Conservation (phyloP, 805 yeast genomes). For the Zygosaccharomyces rouxii region DNA sequence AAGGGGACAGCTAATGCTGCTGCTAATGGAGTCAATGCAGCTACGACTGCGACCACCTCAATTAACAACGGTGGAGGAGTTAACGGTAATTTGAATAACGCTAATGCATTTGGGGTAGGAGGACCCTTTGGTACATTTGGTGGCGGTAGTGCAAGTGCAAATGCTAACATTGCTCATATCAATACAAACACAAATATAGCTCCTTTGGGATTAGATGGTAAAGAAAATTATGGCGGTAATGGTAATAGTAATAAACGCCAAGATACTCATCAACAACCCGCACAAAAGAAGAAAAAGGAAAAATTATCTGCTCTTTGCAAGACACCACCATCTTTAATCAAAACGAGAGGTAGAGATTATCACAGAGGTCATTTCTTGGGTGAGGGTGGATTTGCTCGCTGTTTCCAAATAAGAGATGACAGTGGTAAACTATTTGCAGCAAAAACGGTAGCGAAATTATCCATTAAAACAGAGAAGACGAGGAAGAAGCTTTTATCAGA, state of each 20-base stretch:
- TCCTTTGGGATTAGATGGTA: conserved; percentile 12
- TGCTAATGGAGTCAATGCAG: conserved; percentile 1
- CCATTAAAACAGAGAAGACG: conserved; percentile 87
- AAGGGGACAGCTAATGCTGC: conserved; percentile 16
- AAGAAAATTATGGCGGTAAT: conserved; percentile 17
- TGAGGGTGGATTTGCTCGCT: conserved; percentile 98
- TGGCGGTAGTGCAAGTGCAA: conserved; percentile 4
- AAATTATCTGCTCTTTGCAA: conserved; percentile 87
- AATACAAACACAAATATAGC: conserved; percentile 3
- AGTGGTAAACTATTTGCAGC: conserved; percentile 89
- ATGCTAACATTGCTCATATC: conserved; percentile 4
- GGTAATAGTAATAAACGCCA: conserved; percentile 17
- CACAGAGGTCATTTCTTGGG: conserved; percentile 89
- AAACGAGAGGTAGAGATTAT: conserved; percentile 86
- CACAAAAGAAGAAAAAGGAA: conserved; percentile 69
- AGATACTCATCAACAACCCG: conserved; percentile 29
- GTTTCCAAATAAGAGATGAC: conserved; percentile 93
- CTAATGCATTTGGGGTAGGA: background rate
- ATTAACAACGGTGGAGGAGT: background rate
- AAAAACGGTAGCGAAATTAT: conserved; percentile 94
- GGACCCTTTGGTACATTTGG: background rate
- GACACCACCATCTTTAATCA: conserved; percentile 92
- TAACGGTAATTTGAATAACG: background rate
- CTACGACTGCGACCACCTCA: conserved; percentile 1
- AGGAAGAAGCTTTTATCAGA: conserved; percentile 79